These are phyloP conservation scores for Saccharomycopsis phalli DNA, from an alignment of 1,139 yeast species.

Conservation along the genomic window DNA sequence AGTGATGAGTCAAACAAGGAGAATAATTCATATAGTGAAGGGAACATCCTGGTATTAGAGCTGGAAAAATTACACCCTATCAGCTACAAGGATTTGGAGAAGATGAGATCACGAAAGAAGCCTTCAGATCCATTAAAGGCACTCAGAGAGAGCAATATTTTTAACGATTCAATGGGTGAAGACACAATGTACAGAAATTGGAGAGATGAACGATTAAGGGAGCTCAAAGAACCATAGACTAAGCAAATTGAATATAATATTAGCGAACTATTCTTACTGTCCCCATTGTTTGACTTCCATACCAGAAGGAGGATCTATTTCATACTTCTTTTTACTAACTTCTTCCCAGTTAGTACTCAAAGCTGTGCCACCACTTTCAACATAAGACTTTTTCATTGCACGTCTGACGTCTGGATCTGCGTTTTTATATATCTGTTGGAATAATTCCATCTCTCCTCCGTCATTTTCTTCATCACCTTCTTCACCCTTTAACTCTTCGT, in stretches of 20 bases:
- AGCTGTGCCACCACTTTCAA: constrained; percentile 92
- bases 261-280: not conserved
- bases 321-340: constrained; percentile 59
- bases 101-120: too few relatives aligned
- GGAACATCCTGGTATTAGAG: not conserved
- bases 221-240: not conserved
- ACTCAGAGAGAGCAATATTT: constrained; percentile 3
- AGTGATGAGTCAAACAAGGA: constrained; percentile 4
- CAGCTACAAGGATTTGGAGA: constrained; percentile 9
- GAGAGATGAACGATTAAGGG: constrained; percentile 5
- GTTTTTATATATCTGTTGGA: constrained; percentile 60
- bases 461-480: constrained; percentile 32
- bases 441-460: constrained; percentile 58
- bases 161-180: constrained; percentile 12
- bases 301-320: constrained; percentile 73
- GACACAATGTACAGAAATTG: constrained; percentile 15
- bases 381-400: constrained; percentile 95
- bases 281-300: constrained; percentile 30
- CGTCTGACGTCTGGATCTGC: constrained; percentile 84
- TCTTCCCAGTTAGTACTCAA: constrained; percentile 94
- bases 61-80: not conserved
- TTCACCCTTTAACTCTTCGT: constrained; percentile 44
- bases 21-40: not conserved
- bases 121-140: not conserved
- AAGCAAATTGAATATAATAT: not conserved